These are phyloP conservation scores for Penicillium flavigenum DNA, from an alignment of 495 filamentous ascomycete species.

Conservation along the genomic window DNA sequence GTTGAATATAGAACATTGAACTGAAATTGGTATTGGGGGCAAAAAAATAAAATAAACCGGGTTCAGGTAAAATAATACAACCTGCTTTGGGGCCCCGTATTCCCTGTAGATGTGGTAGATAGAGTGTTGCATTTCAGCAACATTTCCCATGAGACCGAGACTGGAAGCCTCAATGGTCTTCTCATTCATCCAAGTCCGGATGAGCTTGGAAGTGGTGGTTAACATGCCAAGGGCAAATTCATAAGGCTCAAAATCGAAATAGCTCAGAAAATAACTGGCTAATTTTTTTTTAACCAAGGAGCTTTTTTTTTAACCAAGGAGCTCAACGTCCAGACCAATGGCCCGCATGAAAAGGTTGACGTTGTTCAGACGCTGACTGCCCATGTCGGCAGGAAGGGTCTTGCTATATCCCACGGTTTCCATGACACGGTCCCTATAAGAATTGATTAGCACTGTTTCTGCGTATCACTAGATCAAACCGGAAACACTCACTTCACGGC, in stretches of 20 bases:
- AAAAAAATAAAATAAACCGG: conserved; percentile 7
- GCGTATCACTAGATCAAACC: neutral
- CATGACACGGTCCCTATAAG: conserved; percentile 82
- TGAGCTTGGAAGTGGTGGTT: neutral
- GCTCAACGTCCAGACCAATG: conserved; percentile 93
- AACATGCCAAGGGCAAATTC: neutral
- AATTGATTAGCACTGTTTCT: conserved; percentile 19
- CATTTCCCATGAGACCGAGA: neutral
- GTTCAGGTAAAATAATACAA: neutral
- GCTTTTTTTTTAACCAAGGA: conserved; percentile 64
- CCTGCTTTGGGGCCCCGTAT: conserved; percentile 5
- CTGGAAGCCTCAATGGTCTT: neutral
- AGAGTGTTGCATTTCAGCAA: conserved; percentile 8
- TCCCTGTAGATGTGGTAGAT: conserved; percentile 7
- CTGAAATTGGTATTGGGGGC: conserved; percentile 17
- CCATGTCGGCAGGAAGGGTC: conserved; percentile 82
- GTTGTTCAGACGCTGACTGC: conserved; percentile 74
- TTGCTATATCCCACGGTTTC: conserved; percentile 86
- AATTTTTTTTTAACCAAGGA: too few species aligned
- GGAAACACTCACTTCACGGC: conserved; percentile 75
- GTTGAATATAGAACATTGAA: neutral
- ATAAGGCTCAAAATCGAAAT: neutral
- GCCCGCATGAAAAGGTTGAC: conserved; percentile 98
- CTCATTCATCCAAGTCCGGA: neutral
- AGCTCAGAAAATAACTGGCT: neutral